Evolutionary conservation across 2,329 filamentous ascomycete genomes (phyloP), one percentile per base, ranked within the genome.

Genomic region (Exophiala mesophila): DNA sequence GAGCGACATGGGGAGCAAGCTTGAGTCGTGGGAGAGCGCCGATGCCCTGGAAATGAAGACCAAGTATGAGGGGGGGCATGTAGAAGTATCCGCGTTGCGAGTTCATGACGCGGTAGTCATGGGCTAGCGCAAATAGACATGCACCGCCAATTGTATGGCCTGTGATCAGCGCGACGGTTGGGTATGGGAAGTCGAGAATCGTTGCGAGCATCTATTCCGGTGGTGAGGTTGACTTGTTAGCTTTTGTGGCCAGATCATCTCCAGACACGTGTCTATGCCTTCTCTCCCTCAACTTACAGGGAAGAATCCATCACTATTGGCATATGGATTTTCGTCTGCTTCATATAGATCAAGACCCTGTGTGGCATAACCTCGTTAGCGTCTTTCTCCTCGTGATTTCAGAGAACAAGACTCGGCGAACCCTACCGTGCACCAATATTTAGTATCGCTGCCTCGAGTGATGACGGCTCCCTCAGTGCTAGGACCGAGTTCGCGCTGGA

Each of bases 221-320:
- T n/a, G n/a, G n/a, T n/a, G n/a, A n/a, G n/a, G n/a, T n/a, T n/a
- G n/a, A n/a, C n/a, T n/a, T n/a, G n/a, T n/a, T n/a, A n/a, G n/a
- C n/a, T n/a, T n/a, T 33, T 18, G 44, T 42, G 28, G 37, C 38
- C 20, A 46, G 18, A 21, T 24, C 13, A 17, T 7, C 20, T 33
- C 1, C 66, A 67, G 20, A 65, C 63, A 15, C 71, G 57, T n/a
- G n/a, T n/a, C n/a, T n/a, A n/a, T n/a, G n/a, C n/a, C n/a, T n/a
- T n/a, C n/a, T n/a, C n/a, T n/a, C n/a, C n/a, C n/a, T n/a, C n/a
- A n/a, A n/a, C n/a, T n/a, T 4, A 71, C 58, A 58, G 78, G 77
- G 5, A 71, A 73, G 36, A 79, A 82, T 16, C 66, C 69, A 53
- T 72, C 77, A 13, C 67, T 68, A 18, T 81, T 78, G 59, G 69